phyloP scores from a whole-genome alignment of 352 stramenopile species.

The Globisporangium ultimum region DNA sequence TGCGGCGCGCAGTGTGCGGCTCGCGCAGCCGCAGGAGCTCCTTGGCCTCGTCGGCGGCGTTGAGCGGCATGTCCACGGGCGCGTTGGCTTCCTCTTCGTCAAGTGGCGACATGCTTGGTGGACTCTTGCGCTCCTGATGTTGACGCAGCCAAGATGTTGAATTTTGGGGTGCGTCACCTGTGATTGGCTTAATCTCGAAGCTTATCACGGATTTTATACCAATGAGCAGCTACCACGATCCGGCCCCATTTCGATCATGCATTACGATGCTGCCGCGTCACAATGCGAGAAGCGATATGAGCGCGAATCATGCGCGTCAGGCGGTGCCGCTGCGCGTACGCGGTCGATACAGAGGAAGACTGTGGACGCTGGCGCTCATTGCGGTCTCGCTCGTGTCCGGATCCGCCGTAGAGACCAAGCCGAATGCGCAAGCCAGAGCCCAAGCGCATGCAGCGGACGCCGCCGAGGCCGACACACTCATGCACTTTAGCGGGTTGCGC shows the following conservation, averaged over 20 bases:
- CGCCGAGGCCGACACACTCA: constrained; percentile 6
- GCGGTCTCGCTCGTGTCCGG: background rate
- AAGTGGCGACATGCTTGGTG: too few species aligned
- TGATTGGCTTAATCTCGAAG: too few species aligned
- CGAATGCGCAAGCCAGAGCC: background rate
- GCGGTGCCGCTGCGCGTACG: background rate
- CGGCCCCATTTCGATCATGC: too few species aligned
- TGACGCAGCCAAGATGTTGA: too few species aligned
- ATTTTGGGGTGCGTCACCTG: too few species aligned
- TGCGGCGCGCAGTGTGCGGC: constrained; percentile 13
- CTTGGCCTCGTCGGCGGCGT: constrained; percentile 42
- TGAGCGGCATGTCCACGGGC: background rate
- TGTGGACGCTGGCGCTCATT: background rate
- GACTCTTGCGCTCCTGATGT: too few species aligned
- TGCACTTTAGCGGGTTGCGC: constrained; percentile 52
- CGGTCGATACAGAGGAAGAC: background rate
- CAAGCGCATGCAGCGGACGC: background rate
- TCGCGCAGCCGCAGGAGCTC: constrained; percentile 61
- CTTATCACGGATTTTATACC: too few species aligned
- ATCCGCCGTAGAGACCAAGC: background rate
- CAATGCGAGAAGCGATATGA: background rate
- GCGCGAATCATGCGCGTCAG: background rate
- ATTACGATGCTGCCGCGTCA: too few species aligned
- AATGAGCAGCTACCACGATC: too few species aligned
- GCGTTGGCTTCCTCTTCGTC: background rate